phyloP scores from a whole-genome alignment of 2,329 filamentous ascomycete genomes.

The Fusarium globosum region DNA sequence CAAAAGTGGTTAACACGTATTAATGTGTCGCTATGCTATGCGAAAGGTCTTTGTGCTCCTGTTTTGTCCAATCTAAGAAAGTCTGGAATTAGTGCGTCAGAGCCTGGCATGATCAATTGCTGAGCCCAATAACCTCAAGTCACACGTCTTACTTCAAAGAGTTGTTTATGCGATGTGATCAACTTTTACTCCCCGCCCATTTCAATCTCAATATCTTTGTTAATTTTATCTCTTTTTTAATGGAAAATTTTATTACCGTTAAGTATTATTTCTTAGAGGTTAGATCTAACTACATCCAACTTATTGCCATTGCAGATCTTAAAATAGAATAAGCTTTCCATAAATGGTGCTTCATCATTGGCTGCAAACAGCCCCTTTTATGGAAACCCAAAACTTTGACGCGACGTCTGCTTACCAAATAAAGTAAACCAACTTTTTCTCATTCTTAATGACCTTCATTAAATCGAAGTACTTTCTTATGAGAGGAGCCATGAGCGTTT shows the following conservation, averaged over 20 bases:
- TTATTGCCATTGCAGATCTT: neutral
- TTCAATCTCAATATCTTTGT: accelerated
- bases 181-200: neutral
- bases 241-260: neutral
- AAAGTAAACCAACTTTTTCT: neutral
- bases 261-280: neutral
- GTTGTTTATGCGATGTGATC: neutral
- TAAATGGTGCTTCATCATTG: neutral
- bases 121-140: neutral
- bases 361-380: neutral
- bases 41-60: no score
- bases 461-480: neutral
- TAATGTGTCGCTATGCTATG: no score
- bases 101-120: neutral
- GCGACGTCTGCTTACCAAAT: neutral
- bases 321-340: neutral
- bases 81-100: neutral
- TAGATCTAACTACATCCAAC: neutral
- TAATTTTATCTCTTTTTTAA: no score
- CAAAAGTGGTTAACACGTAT: no score
- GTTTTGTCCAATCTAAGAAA: no score
- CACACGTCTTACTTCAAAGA: neutral
- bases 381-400: neutral
- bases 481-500: neutral
- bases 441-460: accelerated